phyloP scores from a whole-genome alignment of 495 filamentous ascomycete species.

The Daldinia concentrica region DNA sequence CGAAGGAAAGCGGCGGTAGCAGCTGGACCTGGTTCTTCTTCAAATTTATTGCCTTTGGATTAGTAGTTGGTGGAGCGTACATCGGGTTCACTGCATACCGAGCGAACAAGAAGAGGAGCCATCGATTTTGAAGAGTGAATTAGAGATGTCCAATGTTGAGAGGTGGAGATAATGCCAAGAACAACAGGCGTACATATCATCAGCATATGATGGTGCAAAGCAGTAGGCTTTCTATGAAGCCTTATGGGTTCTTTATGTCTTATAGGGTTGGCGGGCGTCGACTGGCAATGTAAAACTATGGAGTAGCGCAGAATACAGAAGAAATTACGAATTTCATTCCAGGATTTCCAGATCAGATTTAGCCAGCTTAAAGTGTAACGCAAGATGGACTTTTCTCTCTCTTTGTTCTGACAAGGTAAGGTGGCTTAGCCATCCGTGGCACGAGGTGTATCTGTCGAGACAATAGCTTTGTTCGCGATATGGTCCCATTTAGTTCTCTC shows the following conservation, averaged over 20 bases:
- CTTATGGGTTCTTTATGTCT: slow-evolving; percentile 17
- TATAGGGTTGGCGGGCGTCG: slow-evolving; percentile 33
- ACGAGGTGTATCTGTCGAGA: background rate
- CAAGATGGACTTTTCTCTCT: background rate
- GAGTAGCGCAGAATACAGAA: slow-evolving; percentile 30
- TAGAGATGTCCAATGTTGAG: slow-evolving; percentile 7
- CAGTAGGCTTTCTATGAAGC: slow-evolving; percentile 15
- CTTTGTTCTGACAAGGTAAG: background rate
- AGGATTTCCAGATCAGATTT: slow-evolving; percentile 1
- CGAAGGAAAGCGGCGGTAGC: slow-evolving; percentile 64
- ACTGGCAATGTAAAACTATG: slow-evolving; percentile 41
- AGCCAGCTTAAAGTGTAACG: background rate
- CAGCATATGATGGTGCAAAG: slow-evolving; percentile 24
- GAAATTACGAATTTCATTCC: slow-evolving; percentile 16
- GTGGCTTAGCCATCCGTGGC: background rate
- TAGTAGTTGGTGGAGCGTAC: slow-evolving; percentile 76
- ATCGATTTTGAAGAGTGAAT: slow-evolving; percentile 72
- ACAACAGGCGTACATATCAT: slow-evolving; percentile 31
- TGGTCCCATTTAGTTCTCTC: slow-evolving; percentile 5
- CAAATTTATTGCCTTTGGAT: slow-evolving; percentile 79
- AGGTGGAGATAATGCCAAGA: slow-evolving; percentile 14
- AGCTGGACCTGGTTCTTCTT: slow-evolving; percentile 95
- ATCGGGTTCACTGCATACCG: slow-evolving; percentile 86
- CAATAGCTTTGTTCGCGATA: slow-evolving; percentile 3
- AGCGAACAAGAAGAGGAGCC: slow-evolving; percentile 70